Evolutionary conservation across 352 stramenopile genomes (phyloP), one percentile per base, ranked within the genome.

Genomic region (Phytophthora palmivora): DNA sequence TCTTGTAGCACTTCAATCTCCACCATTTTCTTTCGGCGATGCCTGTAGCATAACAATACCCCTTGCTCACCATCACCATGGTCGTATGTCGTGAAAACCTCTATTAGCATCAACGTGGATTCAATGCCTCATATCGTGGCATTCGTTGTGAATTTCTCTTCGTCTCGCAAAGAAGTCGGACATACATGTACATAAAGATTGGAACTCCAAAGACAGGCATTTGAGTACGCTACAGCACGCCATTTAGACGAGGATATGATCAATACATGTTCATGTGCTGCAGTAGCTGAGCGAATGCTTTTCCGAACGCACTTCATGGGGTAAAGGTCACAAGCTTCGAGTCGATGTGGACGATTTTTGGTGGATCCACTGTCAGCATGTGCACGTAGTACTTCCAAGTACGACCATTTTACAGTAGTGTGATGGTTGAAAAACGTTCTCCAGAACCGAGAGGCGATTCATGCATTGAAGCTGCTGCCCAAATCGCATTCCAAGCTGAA

Each of bases 201-300:
- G 33, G 49, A 49, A 14, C 41, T 67, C 0, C 42, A 48, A 42
- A 30, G 24, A 19, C 42, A 50, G 42, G 49, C 48, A 15, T 24
- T 67, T 5, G 49, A 60, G 4, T 66, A 66, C 7, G 48, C 42
- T 39, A 39, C 58, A 30, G 58, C 58, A 8, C 58, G 49, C 36
- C 49, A 61, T 43, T 50, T 41, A 14, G 41, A 61, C 33, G 60
- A 49, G 49, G 12, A 43, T 6, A 49, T 54, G 58, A 46, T 14
- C 46, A 58, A 11, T 64, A 64, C 10, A 64, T 64, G 47, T 58
- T 37, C 56, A 64, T 9, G 46, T 64, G 9, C 37, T 64, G 12
- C 26, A 58, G 19, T 64, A 46, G 56, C 15, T 64, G 11, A 58
- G 58, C 46, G 47, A 64, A n/a, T 64, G 28, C n/a, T 58, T 41